Conservation (phyloP, 345 rosid species). For the Acer campestre region DNA sequence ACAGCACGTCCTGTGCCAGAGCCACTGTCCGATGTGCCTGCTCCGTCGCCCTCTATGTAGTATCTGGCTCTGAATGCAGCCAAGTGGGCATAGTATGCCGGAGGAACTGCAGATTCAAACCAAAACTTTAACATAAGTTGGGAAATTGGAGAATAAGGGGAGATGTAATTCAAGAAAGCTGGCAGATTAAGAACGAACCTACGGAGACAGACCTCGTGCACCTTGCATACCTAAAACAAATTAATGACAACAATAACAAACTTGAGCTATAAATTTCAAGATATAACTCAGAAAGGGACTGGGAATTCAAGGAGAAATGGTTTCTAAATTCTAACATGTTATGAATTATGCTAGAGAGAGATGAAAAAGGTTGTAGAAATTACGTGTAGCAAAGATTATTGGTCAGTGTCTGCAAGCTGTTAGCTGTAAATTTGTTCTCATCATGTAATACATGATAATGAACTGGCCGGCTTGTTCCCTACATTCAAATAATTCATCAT, state of each 20-base stretch:
- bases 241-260: neutral
- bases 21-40: constrained; percentile 13
- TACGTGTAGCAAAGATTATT: constrained; percentile 82
- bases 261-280: neutral
- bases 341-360: neutral
- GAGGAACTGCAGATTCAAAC: constrained; percentile 45
- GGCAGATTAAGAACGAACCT: constrained; percentile 38
- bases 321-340: neutral
- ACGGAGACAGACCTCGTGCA: constrained; percentile 75
- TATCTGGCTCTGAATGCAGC: constrained; percentile 49
- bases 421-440: constrained; percentile 62
- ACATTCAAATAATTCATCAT: neutral
- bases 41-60: constrained; percentile 34
- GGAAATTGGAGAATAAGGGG: neutral
- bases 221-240: constrained; percentile 57
- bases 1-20: neutral
- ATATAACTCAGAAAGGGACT: neutral
- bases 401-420: constrained; percentile 55
- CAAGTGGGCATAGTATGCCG: constrained; percentile 50
- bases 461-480: constrained; percentile 77
- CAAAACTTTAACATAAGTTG: neutral
- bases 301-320: neutral
- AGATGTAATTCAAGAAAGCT: neutral
- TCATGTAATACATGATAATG: constrained; percentile 79
- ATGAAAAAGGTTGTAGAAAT: constrained; percentile 6